phyloP scores from a whole-genome alignment of 768 basidiomycete species.

The Xerocomus brunneocitrinus region DNA sequence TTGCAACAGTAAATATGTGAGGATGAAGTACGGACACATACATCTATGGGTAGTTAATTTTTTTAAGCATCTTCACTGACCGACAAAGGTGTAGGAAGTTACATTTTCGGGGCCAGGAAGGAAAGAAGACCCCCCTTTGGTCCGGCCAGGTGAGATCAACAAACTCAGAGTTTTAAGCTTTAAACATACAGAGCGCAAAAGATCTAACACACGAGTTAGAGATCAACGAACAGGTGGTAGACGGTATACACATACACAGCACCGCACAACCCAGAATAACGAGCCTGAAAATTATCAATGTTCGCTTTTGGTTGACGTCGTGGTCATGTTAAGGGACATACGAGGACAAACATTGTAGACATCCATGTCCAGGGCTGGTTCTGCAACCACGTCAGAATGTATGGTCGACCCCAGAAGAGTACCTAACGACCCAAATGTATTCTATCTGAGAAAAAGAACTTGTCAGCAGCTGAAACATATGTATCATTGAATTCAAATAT shows the following conservation, averaged over 20 bases:
- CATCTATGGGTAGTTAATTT: neutral
- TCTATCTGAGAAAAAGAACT: neutral
- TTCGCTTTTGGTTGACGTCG: neutral
- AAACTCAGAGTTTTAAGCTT: no score
- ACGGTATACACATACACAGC: neutral
- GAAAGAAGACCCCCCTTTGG: constrained; percentile 8
- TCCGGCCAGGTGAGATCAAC: neutral
- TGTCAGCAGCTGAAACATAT: neutral
- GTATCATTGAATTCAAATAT: neutral
- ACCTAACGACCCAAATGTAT: neutral
- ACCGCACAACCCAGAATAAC: neutral
- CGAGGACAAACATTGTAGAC: neutral
- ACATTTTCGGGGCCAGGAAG: constrained; percentile 8
- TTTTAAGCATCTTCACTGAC: neutral
- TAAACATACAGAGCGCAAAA: constrained; percentile 1
- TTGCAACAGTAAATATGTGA: no score
- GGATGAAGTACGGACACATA: neutral
- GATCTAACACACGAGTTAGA: neutral
- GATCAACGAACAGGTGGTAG: neutral
- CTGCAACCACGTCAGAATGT: neutral
- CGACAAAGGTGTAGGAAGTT: neutral
- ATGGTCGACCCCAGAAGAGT: neutral
- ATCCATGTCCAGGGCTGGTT: neutral
- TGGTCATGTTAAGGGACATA: neutral
- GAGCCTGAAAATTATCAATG: neutral